Conservation (phyloP, 2,329 filamentous ascomycete species). For the Fusarium kyushuense region DNA sequence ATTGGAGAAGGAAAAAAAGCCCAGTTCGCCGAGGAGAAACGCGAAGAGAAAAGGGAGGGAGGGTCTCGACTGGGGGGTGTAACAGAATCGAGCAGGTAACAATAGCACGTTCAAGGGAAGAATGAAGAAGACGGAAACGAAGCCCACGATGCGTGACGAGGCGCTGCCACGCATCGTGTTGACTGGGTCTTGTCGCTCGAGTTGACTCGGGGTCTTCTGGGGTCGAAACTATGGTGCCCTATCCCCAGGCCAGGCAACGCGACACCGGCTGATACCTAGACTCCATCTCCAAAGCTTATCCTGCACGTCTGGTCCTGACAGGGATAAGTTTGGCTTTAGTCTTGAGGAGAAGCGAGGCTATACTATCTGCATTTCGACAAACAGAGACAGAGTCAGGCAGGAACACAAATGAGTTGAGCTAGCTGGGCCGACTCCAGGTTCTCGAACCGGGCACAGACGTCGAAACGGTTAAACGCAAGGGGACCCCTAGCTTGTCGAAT, state of each 20-base stretch:
- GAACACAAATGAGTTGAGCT: conserved; percentile 8
- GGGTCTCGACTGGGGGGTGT: conserved; percentile 27
- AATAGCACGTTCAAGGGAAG: conserved; percentile 4
- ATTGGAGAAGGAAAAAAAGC: conserved; percentile 24
- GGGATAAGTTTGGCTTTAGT: conserved; percentile 16
- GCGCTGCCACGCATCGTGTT: conserved; percentile 24
- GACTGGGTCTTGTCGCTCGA: neutral
- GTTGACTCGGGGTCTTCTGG: conserved; percentile 5
- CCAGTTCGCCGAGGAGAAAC: conserved; percentile 6
- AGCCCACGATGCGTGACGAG: conserved; percentile 35
- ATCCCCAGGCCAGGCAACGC: conserved; percentile 24
- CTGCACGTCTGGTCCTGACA: conserved; percentile 24
- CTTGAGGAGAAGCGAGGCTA: conserved; percentile 10
- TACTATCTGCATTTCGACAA: conserved; percentile 18
- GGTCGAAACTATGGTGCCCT: conserved; percentile 1
- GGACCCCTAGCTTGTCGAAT: conserved; percentile 23
- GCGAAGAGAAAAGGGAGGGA: conserved; percentile 9
- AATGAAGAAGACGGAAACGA: conserved; percentile 11
- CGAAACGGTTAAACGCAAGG: conserved; percentile 29
- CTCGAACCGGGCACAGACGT: conserved; percentile 35
- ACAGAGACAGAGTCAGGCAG: conserved; percentile 22
- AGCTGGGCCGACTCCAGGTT: conserved; percentile 27
- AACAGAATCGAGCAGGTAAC: conserved; percentile 6
- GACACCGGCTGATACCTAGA: conserved; percentile 2
- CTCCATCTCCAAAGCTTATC: conserved; percentile 31